These are phyloP conservation scores for Lobosporangium transversale DNA, from an alignment of 192 early-diverging fungal species.

Conservation along the genomic window DNA sequence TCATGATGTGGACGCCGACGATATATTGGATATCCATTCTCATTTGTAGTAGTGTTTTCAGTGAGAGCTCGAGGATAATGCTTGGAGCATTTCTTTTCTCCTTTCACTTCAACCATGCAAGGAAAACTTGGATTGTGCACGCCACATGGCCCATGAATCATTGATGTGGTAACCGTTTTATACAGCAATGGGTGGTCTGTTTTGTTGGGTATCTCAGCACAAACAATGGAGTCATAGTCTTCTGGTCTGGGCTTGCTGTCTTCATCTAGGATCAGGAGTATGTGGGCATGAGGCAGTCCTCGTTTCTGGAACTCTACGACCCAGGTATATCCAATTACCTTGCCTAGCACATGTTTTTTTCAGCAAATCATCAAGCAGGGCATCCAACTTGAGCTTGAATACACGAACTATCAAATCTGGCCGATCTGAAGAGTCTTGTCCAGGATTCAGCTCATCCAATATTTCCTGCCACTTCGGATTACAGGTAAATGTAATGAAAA, in stretches of 20 bases:
- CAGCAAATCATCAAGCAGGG: conserved; percentile 32
- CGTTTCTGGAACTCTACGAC: conserved; percentile 56
- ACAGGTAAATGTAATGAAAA: conserved; percentile 54
- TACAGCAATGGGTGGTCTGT: conserved; percentile 6
- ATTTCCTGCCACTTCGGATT: conserved; percentile 27
- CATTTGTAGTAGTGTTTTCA: conserved; percentile 5
- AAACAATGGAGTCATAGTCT: conserved; percentile 29
- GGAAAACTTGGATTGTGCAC: conserved; percentile 6
- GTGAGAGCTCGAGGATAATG: conserved; percentile 16
- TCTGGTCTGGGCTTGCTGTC: conserved; percentile 21
- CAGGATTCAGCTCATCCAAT: neutral
- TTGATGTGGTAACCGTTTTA: conserved; percentile 20
- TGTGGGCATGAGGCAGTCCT: conserved; percentile 53
- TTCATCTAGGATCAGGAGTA: conserved; percentile 39
- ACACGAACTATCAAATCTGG: conserved; percentile 34
- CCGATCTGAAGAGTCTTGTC: conserved; percentile 3
- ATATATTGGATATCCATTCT: conserved; percentile 44
- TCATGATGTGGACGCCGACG: neutral
- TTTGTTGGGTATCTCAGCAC: conserved; percentile 38
- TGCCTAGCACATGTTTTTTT: conserved; percentile 6
- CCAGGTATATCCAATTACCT: conserved; percentile 30
- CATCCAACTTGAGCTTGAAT: conserved; percentile 35
- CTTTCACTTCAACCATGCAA: conserved; percentile 18
- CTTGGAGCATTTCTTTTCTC: conserved; percentile 35
- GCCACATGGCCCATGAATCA: conserved; percentile 53